Evolutionary conservation across 345 rosid genomes (phyloP).

Genomic region (Combretum micranthum): DNA sequence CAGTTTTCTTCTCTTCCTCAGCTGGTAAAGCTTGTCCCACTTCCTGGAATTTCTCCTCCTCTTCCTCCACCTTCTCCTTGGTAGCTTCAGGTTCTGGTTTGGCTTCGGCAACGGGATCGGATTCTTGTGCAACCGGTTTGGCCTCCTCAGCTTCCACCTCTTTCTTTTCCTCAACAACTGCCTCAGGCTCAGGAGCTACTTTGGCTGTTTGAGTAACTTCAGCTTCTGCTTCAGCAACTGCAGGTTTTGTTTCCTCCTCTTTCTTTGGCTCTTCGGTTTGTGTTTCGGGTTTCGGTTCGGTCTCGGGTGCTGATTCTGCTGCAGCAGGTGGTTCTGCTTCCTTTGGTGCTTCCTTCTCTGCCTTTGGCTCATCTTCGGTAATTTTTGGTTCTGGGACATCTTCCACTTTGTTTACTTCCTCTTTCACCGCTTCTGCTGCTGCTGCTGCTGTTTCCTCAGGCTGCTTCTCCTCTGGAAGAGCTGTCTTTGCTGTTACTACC

Average conservation of each 20-base stretch:
- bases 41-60: conserved; percentile 24
- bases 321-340: conserved; percentile 9
- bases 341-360: not conserved
- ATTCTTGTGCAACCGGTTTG: no score
- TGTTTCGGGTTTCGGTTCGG: conserved; percentile 5
- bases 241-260: conserved; percentile 12
- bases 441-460: not conserved
- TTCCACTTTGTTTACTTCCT: conserved; percentile 5
- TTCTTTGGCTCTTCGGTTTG: conserved; percentile 8
- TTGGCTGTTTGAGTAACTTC: conserved; percentile 25
- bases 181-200: conserved; percentile 23
- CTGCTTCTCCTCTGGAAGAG: conserved; percentile 30
- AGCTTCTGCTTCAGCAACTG: conserved; percentile 17
- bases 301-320: not conserved
- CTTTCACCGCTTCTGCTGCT: conserved; percentile 3
- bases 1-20: conserved; percentile 1
- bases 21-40: not conserved
- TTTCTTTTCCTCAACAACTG: conserved; percentile 17
- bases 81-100: conserved; percentile 21
- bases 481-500: conserved; percentile 44
- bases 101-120: conserved; percentile 13
- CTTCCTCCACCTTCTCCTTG: conserved; percentile 19
- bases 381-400: conserved; percentile 1
- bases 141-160: conserved; percentile 20
- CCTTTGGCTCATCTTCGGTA: conserved; percentile 14